Evolutionary conservation across 2,329 filamentous ascomycete genomes (phyloP), one percentile per base, ranked within the genome.

Genomic region (Colletotrichum shisoi): DNA sequence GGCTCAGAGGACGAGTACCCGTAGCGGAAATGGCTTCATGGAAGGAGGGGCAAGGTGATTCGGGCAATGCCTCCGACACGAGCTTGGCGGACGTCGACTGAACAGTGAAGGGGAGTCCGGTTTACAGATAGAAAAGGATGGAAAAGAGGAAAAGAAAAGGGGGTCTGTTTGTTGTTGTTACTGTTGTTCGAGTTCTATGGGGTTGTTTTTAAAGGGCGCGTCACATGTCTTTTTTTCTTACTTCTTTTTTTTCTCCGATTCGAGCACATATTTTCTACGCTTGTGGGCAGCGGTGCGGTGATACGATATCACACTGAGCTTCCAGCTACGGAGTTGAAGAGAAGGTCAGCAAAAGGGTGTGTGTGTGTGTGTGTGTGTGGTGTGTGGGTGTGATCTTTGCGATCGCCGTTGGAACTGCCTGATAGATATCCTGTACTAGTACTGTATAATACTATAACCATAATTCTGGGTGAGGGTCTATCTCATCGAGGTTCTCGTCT

Each of bases 1-100:
- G 93, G 91, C 78, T 97, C 57, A 85, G 91, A 68, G 91, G 92
- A 34, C 85, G 90, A 62, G 90, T 96, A 42, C 89, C 91, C 0
- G 81, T 84, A 1, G 84, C 82, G 0, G 85, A 87, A 72, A 86
- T 84, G 84, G 82, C 77, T 0, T 79, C 80, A n/a, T 88, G 85
- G 85, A 83, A 79, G 64, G 82, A 78, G 9, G 80, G 80, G 34
- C 79, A 80, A 9, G 80, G 76, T 1, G 79, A 80, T 21, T 71
- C 51, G 3, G 76, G 74, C 11, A 75, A 73, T 7, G 71, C 70
- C 5, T 66, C 65, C 17, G 74, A 76, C 57, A 67, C 61, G 34
- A 72, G 71, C 21, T 45, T 68, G 17, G 66, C 51, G 1, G 79
- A 80, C 45, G 68, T 72, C n/a, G 76, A 76, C n/a, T 72, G 45